Base-by-base conservation (phyloP, 345 rosid species). In the Fremontodendron californicum region DNA sequence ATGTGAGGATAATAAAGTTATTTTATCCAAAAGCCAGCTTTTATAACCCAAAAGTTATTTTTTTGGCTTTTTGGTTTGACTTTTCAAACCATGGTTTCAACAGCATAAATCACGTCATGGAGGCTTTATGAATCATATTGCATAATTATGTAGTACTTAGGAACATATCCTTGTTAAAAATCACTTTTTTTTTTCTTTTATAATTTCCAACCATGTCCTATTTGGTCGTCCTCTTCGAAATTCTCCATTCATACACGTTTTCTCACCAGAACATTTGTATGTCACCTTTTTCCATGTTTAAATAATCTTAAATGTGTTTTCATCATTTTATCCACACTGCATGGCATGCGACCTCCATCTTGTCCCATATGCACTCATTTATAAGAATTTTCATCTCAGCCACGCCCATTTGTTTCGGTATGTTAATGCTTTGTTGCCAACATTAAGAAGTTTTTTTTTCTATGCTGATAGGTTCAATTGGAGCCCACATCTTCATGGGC, bases 401-500 rank as follows among this genome's bases (percentile, higher is more conserved):
- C 15, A 9, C 3, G 1, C 43, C 9, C 13, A 8, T 25, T 29
- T 27, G n/a, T 45, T 37, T 37, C 39, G 2, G 12, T 3, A 48
- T 31, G 37, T 48, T 71, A 46, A 27, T 46, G 13, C 10, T 46
- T 49, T 4, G 18, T 21, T 66, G 31, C 51, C 2, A 43, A 6
- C 73, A 12, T 57, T 9, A 73, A 49, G 57, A 70, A 82, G 21
- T 33, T 73, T 33, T 39, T 10, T 61, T 52, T 1, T 73, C 3
- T 65, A 64, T 82, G 37, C 29, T 82, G 55, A 54, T 89, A 93
- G 99, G 99, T 93, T 85, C 99, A 96, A 75, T 81, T 93, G 79
- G 99, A 96, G 88, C 99, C 97, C 2, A 96, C 97, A 2, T 70
- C 89, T 48, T 84, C 98, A 25, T 90, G 97, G 98, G 89, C 90